Evolutionary conservation across 2,329 filamentous ascomycete genomes (phyloP).

Genomic region (Ustilaginoidea virens): DNA sequence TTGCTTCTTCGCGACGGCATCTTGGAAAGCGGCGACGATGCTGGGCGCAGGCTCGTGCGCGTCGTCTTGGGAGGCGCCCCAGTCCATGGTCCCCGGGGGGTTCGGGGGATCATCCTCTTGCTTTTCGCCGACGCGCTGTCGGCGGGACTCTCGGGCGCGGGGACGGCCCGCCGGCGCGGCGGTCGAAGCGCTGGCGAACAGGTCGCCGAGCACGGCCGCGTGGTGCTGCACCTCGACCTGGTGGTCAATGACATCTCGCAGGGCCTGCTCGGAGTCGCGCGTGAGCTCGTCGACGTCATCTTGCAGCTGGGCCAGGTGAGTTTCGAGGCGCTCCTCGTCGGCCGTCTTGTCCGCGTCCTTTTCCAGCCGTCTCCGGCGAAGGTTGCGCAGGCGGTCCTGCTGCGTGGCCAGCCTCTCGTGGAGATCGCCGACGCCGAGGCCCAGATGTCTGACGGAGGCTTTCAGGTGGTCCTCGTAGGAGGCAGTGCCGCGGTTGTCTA

Average conservation of each 20-base stretch:
- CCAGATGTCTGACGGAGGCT: constrained; percentile 26
- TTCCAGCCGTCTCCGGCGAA: constrained; percentile 20
- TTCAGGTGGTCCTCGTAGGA: constrained; percentile 31
- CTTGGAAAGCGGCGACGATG: constrained; percentile 17
- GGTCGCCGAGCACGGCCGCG: constrained; percentile 19
- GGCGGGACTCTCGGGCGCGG: constrained; percentile 5
- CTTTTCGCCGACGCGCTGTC: constrained; percentile 3
- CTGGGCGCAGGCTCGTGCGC: constrained; percentile 11
- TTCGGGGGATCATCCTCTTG: no score
- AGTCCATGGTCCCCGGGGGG: no score
- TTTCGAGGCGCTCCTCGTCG: constrained; percentile 22
- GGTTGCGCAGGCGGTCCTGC: constrained; percentile 15
- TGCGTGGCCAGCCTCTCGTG: constrained; percentile 30
- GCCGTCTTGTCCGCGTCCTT: constrained; percentile 19
- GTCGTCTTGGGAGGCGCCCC: no score
- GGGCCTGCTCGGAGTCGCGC: constrained; percentile 26
- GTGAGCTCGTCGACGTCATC: constrained; percentile 26
- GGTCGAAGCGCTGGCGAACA: constrained; percentile 15
- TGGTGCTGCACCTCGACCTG: constrained; percentile 35
- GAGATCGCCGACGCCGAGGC: constrained; percentile 28
- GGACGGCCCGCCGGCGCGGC: constrained; percentile 2
- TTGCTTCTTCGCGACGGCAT: constrained; percentile 20
- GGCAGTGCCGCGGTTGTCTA: constrained; percentile 22
- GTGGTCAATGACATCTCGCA: constrained; percentile 34
- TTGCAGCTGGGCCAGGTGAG: constrained; percentile 23